Evolutionary conservation across 2,329 filamentous ascomycete species (phyloP).

Genomic region (Apiospora marii): DNA sequence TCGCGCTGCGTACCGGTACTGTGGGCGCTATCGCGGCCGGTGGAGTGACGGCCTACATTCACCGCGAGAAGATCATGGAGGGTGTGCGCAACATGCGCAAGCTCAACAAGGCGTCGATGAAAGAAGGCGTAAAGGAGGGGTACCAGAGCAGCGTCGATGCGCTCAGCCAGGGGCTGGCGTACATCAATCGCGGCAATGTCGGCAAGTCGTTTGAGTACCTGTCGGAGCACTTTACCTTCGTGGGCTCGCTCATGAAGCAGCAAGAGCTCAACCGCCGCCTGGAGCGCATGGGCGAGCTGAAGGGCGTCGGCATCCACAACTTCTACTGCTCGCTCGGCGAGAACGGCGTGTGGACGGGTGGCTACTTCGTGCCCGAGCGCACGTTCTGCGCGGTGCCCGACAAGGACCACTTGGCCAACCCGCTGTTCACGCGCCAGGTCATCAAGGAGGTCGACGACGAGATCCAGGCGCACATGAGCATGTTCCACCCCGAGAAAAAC

Average conservation of each 20-base stretch:
- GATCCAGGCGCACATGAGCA: conserved; percentile 72
- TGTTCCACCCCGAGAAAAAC: conserved; percentile 71
- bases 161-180: conserved; percentile 61
- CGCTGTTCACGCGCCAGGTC: conserved; percentile 60
- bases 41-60: conserved; percentile 81
- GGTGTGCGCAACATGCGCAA: conserved; percentile 56
- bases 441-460: conserved; percentile 75
- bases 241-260: conserved; percentile 78
- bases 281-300: conserved; percentile 65
- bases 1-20: conserved; percentile 82
- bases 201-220: conserved; percentile 80
- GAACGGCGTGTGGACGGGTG: conserved; percentile 69
- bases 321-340: conserved; percentile 80
- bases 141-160: conserved; percentile 58
- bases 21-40: conserved; percentile 83
- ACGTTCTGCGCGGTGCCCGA: conserved; percentile 81
- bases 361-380: conserved; percentile 69
- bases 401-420: conserved; percentile 51
- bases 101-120: conserved; percentile 56
- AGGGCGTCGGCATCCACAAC: conserved; percentile 74
- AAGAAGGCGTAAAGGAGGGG: conserved; percentile 54
- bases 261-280: conserved; percentile 76
- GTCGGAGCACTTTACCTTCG: conserved; percentile 84
- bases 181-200: conserved; percentile 65
- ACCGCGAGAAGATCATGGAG: conserved; percentile 71